phyloP scores from a whole-genome alignment of 2,329 filamentous ascomycete species.

The Aspergillus luchuensis region DNA sequence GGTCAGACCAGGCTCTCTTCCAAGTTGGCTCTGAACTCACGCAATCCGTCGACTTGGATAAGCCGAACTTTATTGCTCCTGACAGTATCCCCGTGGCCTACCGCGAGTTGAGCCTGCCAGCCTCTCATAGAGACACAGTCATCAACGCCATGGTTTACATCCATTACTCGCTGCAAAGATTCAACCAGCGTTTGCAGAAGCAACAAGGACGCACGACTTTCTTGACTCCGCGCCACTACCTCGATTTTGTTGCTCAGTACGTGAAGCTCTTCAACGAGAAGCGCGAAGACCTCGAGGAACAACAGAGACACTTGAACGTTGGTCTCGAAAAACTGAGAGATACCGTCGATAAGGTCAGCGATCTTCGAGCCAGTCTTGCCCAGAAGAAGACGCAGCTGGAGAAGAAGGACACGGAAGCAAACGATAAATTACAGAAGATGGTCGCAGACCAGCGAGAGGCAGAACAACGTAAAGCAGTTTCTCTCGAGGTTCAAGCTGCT shows the following conservation, averaged over 20 bases:
- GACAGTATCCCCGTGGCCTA: constrained; percentile 94
- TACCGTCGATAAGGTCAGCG: constrained; percentile 95
- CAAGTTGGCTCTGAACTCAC: constrained; percentile 96
- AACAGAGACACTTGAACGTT: constrained; percentile 96
- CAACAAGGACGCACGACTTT: constrained; percentile 92
- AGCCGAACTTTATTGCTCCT: constrained; percentile 79
- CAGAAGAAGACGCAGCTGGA: constrained; percentile 94
- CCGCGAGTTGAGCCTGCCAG: constrained; percentile 77
- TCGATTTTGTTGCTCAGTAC: constrained; percentile 98
- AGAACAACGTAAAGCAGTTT: constrained; percentile 84
- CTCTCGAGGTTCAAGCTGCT: constrained; percentile 82
- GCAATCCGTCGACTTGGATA: constrained; percentile 92
- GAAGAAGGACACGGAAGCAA: constrained; percentile 90
- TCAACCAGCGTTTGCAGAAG: constrained; percentile 84
- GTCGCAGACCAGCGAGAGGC: constrained; percentile 93
- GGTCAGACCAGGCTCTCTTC: constrained; percentile 98
- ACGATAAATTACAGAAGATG: constrained; percentile 97
- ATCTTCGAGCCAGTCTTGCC: constrained; percentile 84
- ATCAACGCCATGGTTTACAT: constrained; percentile 99
- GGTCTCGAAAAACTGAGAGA: constrained; percentile 96
- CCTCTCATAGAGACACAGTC: constrained; percentile 86
- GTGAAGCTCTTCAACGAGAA: constrained; percentile 98
- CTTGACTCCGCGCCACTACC: constrained; percentile 92
- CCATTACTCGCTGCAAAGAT: constrained; percentile 87
- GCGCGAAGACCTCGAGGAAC: constrained; percentile 95